Conservation (phyloP, 225 moss, liverwort and hornwort species). For the Neckera pumila region DNA sequence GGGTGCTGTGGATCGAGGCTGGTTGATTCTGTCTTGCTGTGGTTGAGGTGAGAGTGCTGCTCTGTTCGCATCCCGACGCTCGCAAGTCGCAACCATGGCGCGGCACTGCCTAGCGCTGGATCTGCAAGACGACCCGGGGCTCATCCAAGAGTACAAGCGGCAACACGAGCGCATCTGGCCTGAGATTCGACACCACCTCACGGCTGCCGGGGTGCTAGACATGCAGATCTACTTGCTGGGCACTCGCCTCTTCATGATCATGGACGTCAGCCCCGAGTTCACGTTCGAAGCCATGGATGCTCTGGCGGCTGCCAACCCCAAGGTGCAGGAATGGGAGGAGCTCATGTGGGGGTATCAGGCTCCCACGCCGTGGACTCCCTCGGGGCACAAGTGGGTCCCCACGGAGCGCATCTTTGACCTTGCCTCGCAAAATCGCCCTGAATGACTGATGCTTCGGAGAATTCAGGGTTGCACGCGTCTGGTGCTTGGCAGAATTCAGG, state of each 20-base stretch:
- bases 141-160: not conserved
- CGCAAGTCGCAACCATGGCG: not conserved
- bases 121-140: not conserved
- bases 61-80: not conserved
- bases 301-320: not conserved
- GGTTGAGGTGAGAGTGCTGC: not conserved
- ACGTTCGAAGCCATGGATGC: not conserved
- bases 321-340: constrained; percentile 5
- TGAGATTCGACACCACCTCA: not conserved
- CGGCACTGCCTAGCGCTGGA: constrained; percentile 3
- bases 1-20: not conserved
- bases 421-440: not conserved
- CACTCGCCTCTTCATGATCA: constrained; percentile 5
- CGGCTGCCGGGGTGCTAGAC: not conserved
- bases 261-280: not conserved
- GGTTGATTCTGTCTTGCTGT: not conserved
- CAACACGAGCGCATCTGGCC: constrained; percentile 9
- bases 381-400: not conserved
- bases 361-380: constrained; percentile 4
- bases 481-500: not conserved
- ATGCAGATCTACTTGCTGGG: constrained; percentile 4
- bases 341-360: constrained; percentile 3
- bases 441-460: not conserved
- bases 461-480: not conserved
- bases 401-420: constrained; percentile 12